Percentiles rank a stretch among this genome's conserved stretches.
phyloP scores from a whole-genome alignment of 2,329 filamentous ascomycete species.

The Trichothecium sympodiale region DNA sequence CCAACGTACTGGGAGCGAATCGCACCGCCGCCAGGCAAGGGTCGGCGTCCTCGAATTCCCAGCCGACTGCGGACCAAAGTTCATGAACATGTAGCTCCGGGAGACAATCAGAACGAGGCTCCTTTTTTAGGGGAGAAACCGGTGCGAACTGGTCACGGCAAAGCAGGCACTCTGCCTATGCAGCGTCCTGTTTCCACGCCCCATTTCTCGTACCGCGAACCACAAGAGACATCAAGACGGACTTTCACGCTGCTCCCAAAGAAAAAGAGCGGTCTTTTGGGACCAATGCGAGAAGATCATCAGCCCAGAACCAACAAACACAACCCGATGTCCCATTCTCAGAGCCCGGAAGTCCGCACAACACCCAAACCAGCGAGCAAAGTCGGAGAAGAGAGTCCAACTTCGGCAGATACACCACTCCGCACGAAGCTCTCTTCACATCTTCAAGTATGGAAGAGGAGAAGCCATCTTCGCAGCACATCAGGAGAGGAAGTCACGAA shows the following conservation, averaged over 20 bases:
- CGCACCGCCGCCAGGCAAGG: no score
- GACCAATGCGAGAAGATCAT: no score
- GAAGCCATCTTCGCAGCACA: constrained; percentile 4
- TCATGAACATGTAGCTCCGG: neutral
- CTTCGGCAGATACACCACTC: neutral
- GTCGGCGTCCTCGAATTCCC: constrained; percentile 1
- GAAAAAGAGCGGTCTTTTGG: neutral
- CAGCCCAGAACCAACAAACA: no score
- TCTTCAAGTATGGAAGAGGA: no score
- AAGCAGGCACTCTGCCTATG: neutral
- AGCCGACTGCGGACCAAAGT: constrained; percentile 1
- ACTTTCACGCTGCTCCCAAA: neutral
- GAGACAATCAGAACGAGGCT: neutral
- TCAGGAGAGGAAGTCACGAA: constrained; percentile 1
- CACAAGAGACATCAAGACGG: neutral
- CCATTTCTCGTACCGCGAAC: neutral
- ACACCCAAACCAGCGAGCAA: no score
- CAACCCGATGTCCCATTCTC: no score
- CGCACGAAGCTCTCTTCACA: no score
- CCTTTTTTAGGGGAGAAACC: constrained; percentile 11
- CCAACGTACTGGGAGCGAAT: neutral
- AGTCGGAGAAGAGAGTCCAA: constrained; percentile 5
- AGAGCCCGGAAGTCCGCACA: no score
- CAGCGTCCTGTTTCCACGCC: neutral
- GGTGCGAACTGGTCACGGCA: neutral